A percentile compares a stretch with the other conserved stretches of the same genome.
Evolutionary conservation across 495 filamentous ascomycete genomes (phyloP).

Genomic region (Chaetomium cochliodes): DNA sequence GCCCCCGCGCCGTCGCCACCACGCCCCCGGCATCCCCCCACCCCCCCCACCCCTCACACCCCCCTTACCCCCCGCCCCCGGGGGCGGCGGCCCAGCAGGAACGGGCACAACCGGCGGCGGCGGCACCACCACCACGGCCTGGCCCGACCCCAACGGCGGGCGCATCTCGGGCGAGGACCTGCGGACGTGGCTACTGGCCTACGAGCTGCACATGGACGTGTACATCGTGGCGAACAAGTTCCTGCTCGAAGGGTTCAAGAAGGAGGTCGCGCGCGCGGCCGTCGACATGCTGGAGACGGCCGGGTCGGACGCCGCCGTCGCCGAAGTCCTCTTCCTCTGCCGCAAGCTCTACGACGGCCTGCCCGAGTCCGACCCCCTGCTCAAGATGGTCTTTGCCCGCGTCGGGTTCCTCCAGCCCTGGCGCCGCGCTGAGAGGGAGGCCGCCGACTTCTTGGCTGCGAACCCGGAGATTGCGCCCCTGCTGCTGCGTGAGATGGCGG

Average conservation of each 20-base stretch:
- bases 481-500: conserved; percentile 45
- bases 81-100: background rate
- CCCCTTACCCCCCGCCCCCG: background rate
- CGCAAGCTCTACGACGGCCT: conserved; percentile 43
- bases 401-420: conserved; percentile 48
- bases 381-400: conserved; percentile 48
- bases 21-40: background rate
- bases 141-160: conserved; percentile 21
- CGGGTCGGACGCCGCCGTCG: conserved; percentile 42
- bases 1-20: conserved; percentile 23
- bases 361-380: conserved; percentile 38
- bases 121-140: conserved; percentile 3
- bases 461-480: conserved; percentile 44
- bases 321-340: conserved; percentile 41
- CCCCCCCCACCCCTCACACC: conserved; percentile 5
- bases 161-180: conserved; percentile 45
- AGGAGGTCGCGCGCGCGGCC: conserved; percentile 37
- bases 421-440: conserved; percentile 36
- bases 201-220: conserved; percentile 45
- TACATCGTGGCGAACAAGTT: conserved; percentile 50
- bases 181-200: conserved; percentile 47
- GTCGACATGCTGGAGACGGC: conserved; percentile 50
- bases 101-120: background rate
- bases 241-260: conserved; percentile 46
- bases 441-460: conserved; percentile 35